phyloP scores from a whole-genome alignment of 2,329 filamentous ascomycete genomes.

The Exophiala dermatitidis region DNA sequence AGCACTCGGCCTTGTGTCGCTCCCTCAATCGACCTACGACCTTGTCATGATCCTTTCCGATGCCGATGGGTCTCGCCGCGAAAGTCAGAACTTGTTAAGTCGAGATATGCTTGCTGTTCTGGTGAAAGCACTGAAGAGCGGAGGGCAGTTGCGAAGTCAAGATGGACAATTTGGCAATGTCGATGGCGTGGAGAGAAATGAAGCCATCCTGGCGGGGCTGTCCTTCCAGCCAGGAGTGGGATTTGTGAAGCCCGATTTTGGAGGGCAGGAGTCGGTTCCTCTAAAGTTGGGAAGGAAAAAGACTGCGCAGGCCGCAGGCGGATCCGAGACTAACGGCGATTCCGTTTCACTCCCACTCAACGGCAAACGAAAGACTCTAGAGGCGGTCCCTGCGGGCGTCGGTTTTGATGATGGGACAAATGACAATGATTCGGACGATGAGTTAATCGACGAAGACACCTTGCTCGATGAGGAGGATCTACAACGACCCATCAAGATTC shows the following conservation, averaged over 20 bases:
- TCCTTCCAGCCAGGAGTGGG: conserved; percentile 52
- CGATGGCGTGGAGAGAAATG: conserved; percentile 52
- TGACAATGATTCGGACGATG: conserved; percentile 61
- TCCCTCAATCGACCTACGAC: conserved; percentile 74
- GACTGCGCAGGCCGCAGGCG: conserved; percentile 26
- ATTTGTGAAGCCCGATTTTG: conserved; percentile 66
- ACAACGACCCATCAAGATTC: conserved; percentile 56
- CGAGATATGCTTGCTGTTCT: conserved; percentile 62
- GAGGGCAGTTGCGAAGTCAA: conserved; percentile 62
- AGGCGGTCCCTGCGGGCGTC: conserved; percentile 49
- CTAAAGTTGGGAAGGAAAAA: conserved; percentile 61
- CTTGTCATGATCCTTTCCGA: conserved; percentile 76
- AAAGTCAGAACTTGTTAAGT: conserved; percentile 58
- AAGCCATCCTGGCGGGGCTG: conserved; percentile 78
- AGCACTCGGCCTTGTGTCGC: conserved; percentile 67
- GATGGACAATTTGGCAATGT: conserved; percentile 51
- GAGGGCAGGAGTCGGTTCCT: conserved; percentile 51
- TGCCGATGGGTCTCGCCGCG: conserved; percentile 58
- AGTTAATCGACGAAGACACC: conserved; percentile 84
- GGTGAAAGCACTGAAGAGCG: conserved; percentile 62
- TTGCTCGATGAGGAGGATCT: conserved; percentile 81
- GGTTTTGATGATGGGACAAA: conserved; percentile 61
- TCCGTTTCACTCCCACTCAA: conserved; percentile 29
- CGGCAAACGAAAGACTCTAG: conserved; percentile 38
- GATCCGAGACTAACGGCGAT: conserved; percentile 12